Evolutionary conservation across 2,329 filamentous ascomycete species (phyloP).

Genomic region (Pseudodiploospora longispora): DNA sequence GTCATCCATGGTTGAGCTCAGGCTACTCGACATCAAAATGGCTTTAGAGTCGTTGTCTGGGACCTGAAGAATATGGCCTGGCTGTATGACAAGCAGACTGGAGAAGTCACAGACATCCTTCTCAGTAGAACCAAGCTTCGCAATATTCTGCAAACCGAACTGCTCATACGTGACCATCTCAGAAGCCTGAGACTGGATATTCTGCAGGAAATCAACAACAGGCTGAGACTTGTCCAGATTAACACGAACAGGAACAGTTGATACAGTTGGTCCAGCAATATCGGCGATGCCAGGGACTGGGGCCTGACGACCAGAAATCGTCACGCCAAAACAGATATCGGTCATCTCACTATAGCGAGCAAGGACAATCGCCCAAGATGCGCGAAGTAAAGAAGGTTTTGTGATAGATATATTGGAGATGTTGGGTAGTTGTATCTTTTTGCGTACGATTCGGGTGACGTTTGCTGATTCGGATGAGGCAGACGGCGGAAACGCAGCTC

Average conservation of each 20-base stretch:
- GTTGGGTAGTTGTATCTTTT: neutral
- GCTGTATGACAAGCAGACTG: constrained; percentile 8
- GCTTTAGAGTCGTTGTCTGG: too few species aligned
- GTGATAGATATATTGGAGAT: neutral
- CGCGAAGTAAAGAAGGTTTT: constrained; percentile 5
- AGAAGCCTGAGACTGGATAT: neutral
- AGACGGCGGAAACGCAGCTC: constrained; percentile 1
- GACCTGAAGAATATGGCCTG: neutral
- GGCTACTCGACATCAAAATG: too few species aligned
- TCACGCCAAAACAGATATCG: constrained; percentile 6
- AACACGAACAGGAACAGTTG: constrained; percentile 7
- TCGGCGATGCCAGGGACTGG: constrained; percentile 3
- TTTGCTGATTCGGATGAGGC: neutral
- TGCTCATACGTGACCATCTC: neutral
- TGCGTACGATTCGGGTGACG: constrained; percentile 3
- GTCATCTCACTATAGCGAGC: constrained; percentile 5
- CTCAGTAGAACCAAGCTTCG: constrained; percentile 5
- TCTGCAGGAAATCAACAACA: neutral
- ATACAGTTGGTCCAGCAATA: constrained; percentile 4
- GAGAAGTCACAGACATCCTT: constrained; percentile 6
- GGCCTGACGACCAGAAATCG: constrained; percentile 6
- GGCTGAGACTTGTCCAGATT: constrained; percentile 1
- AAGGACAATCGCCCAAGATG: constrained; percentile 6
- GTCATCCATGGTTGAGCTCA: too few species aligned
- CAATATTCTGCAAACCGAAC: neutral